Conservation (phyloP, 352 stramenopile species). For the Elongisporangium senticosum region DNA sequence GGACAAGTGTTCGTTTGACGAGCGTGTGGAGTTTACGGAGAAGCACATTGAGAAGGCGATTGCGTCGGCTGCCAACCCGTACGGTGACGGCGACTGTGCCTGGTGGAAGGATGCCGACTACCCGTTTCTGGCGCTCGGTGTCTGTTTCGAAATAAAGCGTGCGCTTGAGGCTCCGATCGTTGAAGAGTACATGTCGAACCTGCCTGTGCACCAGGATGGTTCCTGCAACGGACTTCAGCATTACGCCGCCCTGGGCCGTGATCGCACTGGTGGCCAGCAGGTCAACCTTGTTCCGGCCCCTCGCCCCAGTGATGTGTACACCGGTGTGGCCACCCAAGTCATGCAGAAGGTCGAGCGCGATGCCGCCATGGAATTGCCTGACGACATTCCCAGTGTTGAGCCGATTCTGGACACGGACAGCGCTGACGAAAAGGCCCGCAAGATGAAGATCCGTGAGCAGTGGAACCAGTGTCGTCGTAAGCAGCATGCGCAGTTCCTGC, state of each 20-base stretch:
- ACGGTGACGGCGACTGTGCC: conserved; percentile 60
- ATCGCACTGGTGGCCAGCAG: conserved; percentile 90
- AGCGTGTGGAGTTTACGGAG: conserved; percentile 93
- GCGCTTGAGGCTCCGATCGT: conserved; percentile 93
- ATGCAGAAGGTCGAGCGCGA: conserved; percentile 76
- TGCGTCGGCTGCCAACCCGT: conserved; percentile 84
- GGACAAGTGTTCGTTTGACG: conserved; percentile 96
- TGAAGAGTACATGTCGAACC: conserved; percentile 91
- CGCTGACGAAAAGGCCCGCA: conserved; percentile 10
- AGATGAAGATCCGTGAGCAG: conserved; percentile 17
- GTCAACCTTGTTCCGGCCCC: conserved; percentile 96
- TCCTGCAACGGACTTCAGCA: conserved; percentile 99
- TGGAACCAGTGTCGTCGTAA: conserved; percentile 47
- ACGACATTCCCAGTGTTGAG: conserved; percentile 26
- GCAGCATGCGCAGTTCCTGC: conserved; percentile 58
- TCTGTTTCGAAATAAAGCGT: conserved; percentile 94
- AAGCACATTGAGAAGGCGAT: conserved; percentile 93
- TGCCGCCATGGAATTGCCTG: conserved; percentile 37
- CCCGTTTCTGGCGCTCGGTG: conserved; percentile 96
- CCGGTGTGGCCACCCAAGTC: conserved; percentile 86
- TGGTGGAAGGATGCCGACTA: conserved; percentile 98
- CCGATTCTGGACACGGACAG: conserved; percentile 11
- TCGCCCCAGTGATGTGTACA: conserved; percentile 98
- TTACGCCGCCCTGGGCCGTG: conserved; percentile 97
- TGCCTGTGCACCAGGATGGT: conserved; percentile 98